These are phyloP conservation scores for Alternaria conjuncta DNA, from an alignment of 2,329 filamentous ascomycete genomes.

Conservation along the genomic window DNA sequence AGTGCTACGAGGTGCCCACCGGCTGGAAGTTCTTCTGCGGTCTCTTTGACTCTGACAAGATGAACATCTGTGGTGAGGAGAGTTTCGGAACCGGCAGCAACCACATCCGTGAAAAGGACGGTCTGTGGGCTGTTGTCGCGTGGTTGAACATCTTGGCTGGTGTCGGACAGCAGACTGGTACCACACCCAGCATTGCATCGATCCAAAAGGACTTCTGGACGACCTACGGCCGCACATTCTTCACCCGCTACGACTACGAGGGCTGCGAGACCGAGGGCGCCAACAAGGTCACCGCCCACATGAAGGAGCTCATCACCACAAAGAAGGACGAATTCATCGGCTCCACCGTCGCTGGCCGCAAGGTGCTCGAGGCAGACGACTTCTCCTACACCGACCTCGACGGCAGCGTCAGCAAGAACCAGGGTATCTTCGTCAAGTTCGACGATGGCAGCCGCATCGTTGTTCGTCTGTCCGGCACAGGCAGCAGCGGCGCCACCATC, in stretches of 20 bases:
- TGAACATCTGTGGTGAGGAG: conserved; percentile 99
- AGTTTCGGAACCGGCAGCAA: conserved; percentile 98
- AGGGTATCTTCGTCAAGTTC: conserved; percentile 94
- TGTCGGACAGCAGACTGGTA: conserved; percentile 79
- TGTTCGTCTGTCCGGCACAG: conserved; percentile 92
- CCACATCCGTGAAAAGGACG: conserved; percentile 99
- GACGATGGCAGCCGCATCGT: conserved; percentile 94
- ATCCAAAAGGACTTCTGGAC: conserved; percentile 98
- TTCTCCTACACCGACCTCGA: conserved; percentile 99
- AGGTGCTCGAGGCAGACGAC: conserved; percentile 88
- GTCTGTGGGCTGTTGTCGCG: conserved; percentile 94
- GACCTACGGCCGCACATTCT: conserved; percentile 96
- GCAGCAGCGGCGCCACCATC: conserved; percentile 94
- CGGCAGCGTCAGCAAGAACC: conserved; percentile 92
- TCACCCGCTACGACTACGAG: conserved; percentile 99
- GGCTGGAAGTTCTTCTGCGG: conserved; percentile 99
- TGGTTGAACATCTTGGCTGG: conserved; percentile 99
- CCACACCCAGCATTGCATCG: conserved; percentile 89
- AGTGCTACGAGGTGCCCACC: conserved; percentile 95
- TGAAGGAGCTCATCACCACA: conserved; percentile 76
- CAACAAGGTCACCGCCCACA: conserved; percentile 83
- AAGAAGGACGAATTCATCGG: conserved; percentile 78
- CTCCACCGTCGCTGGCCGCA: conserved; percentile 80
- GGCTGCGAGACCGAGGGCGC: conserved; percentile 90
- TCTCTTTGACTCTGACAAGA: conserved; percentile 96